Evolutionary conservation across 352 stramenopile genomes (phyloP), one percentile per base, ranked within the genome.

Genomic region (Phytophthora sojae): DNA sequence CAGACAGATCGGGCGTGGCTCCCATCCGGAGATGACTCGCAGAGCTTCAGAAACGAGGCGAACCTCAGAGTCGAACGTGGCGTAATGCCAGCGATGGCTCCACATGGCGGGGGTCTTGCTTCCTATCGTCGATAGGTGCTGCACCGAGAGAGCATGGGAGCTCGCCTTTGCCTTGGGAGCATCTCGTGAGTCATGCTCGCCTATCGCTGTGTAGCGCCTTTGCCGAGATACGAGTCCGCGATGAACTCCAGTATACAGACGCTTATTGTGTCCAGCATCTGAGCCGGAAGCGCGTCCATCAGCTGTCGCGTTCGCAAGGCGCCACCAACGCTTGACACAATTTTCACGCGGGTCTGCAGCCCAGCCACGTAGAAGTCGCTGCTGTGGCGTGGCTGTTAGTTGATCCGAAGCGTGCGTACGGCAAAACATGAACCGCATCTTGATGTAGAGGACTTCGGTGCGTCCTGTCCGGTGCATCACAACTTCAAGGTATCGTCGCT

Each of bases 401-500:
- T 53, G 21, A 56, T 45, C 11, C 5, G 19, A 14, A 44, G 15
- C 15, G 14, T 37, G 19, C 14, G 30, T 19, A 63, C 37, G 23
- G n/a, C 25, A 21, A 47, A 47, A 64, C 49, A 32, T 8, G 29
- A 32, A 44, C 35, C 35, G 12, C 35, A 44, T 44, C 35, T 53
- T n/a, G n/a, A n/a, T 58, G 26, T 55, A 56, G 29, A 64, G 61
- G 54, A 47, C 55, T 49, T 66, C 35, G 56, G 55, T 66, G 64
- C 60, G 37, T 5, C 3, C 51, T 57, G 23, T 55, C 39, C 37
- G 37, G 19, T 47, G 63, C 7, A 56, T 51, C 14, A 25, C 57
- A 55, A 65, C 63, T 70, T 65, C 63, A 70, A 70, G 45, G 51
- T 63, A 52, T 63, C 30, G 65, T 73, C 65, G 57, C 45, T 58